phyloP scores from a whole-genome alignment of 2,329 filamentous ascomycete genomes.

The Pyrenochaeta sp. region DNA sequence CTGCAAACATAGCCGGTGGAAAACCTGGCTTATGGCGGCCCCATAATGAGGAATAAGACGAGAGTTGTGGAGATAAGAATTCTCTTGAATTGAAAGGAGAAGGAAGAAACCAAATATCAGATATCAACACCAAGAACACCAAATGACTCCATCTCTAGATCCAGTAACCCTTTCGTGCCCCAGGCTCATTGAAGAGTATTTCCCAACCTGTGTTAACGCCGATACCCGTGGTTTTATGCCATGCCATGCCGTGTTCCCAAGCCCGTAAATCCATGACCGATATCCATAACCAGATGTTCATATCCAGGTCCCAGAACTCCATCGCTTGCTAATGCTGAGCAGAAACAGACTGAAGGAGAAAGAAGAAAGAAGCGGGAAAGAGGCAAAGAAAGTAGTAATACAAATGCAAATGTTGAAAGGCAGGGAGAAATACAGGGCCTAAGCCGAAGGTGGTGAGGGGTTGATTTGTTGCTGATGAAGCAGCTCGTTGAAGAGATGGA shows the following conservation, averaged over 20 bases:
- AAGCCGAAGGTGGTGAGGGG: background rate
- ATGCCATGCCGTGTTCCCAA: background rate
- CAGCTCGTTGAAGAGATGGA: background rate
- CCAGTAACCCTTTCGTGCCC: slow-evolving; percentile 6
- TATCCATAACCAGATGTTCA: background rate
- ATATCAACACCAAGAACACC: background rate
- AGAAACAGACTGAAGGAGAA: background rate
- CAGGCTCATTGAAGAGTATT: slow-evolving; percentile 26
- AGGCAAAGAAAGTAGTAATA: slow-evolving; percentile 5
- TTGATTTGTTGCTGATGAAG: background rate
- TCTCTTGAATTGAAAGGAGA: background rate
- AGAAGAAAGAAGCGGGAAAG: background rate
- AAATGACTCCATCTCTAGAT: slow-evolving; percentile 13
- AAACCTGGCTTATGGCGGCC: background rate
- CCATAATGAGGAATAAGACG: background rate
- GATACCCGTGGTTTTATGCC: background rate
- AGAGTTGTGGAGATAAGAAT: background rate
- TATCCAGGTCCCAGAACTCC: slow-evolving; percentile 13
- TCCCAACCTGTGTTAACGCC: slow-evolving; percentile 5
- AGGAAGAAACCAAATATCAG: background rate
- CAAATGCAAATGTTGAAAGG: background rate
- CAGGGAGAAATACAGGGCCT: slow-evolving; percentile 2
- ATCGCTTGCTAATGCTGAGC: slow-evolving; percentile 20
- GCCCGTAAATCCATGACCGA: background rate
- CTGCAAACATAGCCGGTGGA: background rate